Conservation (phyloP, 2,329 filamentous ascomycete genomes). For the Penicillium sp. region DNA sequence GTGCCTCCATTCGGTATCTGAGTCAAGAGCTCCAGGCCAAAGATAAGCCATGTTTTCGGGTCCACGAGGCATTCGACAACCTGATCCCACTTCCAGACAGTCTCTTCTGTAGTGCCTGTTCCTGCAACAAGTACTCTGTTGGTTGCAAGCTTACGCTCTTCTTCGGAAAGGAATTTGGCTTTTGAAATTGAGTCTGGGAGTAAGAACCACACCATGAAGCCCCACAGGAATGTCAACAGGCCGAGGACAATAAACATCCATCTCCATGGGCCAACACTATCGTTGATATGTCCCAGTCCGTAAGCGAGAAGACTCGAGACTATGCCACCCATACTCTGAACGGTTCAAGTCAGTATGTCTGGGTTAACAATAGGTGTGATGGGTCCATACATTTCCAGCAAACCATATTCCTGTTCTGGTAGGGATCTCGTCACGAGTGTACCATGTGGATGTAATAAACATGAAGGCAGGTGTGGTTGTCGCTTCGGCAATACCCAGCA, state of each 20-base stretch:
- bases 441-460: constrained; percentile 59
- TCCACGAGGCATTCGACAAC: constrained; percentile 56
- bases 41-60: constrained; percentile 63
- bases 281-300: constrained; percentile 56
- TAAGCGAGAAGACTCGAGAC: constrained; percentile 45
- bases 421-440: constrained; percentile 59
- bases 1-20: constrained; percentile 63
- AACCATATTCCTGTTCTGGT: constrained; percentile 59
- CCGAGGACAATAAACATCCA: constrained; percentile 63
- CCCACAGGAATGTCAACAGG: constrained; percentile 53
- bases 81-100: constrained; percentile 55
- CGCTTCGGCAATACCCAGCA: constrained; percentile 58
- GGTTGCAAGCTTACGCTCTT: constrained; percentile 50
- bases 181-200: constrained; percentile 57
- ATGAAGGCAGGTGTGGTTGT: constrained; percentile 58
- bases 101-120: constrained; percentile 52
- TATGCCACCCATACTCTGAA: constrained; percentile 21
- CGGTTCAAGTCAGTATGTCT: not conserved
- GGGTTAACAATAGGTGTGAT: too few relatives aligned
- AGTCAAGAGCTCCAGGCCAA: constrained; percentile 54
- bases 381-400: constrained; percentile 21
- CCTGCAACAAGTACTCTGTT: constrained; percentile 47
- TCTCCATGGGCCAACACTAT: constrained; percentile 25
- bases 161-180: constrained; percentile 58
- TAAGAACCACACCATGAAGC: constrained; percentile 48